Evolutionary conservation across 108 stramenopile species (phyloP).

Genomic region (Fistulifera pelliculosa): DNA sequence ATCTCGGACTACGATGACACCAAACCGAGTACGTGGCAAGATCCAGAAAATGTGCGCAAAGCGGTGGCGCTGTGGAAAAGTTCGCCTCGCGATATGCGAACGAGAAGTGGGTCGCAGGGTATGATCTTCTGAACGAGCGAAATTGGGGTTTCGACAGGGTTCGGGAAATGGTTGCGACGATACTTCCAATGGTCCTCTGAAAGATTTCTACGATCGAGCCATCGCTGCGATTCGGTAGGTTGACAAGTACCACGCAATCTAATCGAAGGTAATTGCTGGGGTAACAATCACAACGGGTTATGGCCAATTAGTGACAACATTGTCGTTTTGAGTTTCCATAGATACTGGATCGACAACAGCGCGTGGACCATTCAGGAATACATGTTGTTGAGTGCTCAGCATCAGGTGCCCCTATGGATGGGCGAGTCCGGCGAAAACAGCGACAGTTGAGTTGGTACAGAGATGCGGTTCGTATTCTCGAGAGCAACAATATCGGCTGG

Average conservation of each 20-base stretch:
- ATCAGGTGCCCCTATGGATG: conserved; percentile 2
- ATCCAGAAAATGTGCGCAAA: conserved; percentile 2
- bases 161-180: neutral
- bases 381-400: neutral
- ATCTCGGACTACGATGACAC: neutral
- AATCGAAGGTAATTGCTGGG: conserved; percentile 3
- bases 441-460: neutral
- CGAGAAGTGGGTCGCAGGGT: neutral
- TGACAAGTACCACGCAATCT: neutral
- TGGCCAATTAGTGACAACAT: neutral
- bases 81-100: neutral
- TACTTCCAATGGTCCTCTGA: neutral
- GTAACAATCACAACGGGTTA: conserved; percentile 1
- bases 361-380: neutral
- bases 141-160: neutral
- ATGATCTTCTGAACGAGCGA: neutral
- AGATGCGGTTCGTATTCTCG: neutral
- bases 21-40: neutral
- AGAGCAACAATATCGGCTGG: neutral
- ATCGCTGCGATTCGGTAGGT: neutral
- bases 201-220: neutral
- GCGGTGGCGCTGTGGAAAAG: neutral
- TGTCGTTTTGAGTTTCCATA: conserved; percentile 1
- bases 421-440: conserved; percentile 1
- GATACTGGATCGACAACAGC: conserved; percentile 2